Evolutionary conservation across 106 monocot species (phyloP).

Genomic region (Phalaenopsis aphrodite): DNA sequence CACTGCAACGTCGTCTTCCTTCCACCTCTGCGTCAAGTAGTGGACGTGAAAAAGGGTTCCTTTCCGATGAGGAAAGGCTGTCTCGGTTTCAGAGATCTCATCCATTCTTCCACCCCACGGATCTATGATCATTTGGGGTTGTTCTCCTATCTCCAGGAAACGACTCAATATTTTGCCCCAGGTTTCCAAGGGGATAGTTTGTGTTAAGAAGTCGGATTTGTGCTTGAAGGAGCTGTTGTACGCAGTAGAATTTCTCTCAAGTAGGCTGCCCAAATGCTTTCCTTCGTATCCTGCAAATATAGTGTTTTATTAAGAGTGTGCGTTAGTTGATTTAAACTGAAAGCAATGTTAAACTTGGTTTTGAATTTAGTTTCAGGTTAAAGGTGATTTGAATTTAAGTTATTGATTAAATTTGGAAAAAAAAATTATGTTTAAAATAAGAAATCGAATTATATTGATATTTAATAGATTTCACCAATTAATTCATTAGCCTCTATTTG

Average conservation of each 20-base stretch:
- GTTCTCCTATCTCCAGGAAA: not conserved
- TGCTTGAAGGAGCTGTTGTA: constrained; percentile 10
- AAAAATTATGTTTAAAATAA: too few species aligned
- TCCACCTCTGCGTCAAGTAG: constrained; percentile 13
- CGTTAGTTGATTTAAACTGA: too few species aligned
- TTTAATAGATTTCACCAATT: too few species aligned
- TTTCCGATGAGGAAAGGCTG: constrained; percentile 25
- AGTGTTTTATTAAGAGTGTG: too few species aligned
- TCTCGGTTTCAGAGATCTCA: constrained; percentile 10
- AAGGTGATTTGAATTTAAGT: too few species aligned
- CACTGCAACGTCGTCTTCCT: not conserved
- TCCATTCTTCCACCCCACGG: constrained; percentile 21
- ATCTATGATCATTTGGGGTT: constrained; percentile 11
- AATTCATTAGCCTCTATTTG: too few species aligned
- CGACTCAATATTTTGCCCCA: constrained; percentile 11
- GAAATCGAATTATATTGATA: too few species aligned
- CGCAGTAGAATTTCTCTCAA: not conserved
- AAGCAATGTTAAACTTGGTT: too few species aligned
- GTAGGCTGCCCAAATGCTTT: not conserved
- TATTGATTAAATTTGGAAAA: too few species aligned
- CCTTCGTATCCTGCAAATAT: not conserved
- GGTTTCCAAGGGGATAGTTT: not conserved
- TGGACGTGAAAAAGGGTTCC: constrained; percentile 24
- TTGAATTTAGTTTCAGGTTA: too few species aligned
- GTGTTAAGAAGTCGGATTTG: constrained; percentile 16